These are phyloP conservation scores for Eleusine coracana DNA, from an alignment of 176 grass and related monocot species.

Conservation along the genomic window DNA sequence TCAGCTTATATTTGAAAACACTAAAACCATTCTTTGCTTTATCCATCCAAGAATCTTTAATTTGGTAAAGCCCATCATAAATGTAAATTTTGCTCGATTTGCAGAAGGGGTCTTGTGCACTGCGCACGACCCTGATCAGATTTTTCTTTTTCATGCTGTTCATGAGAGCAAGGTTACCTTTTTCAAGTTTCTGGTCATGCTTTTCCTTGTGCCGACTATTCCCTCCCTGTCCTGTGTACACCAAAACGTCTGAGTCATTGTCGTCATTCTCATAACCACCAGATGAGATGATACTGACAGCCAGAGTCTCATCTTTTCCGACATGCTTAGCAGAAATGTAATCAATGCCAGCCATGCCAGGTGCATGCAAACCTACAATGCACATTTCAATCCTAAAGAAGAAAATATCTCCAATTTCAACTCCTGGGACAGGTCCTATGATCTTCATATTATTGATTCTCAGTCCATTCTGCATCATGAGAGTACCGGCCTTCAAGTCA, in stretches of 20 bases:
- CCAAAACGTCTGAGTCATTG: constrained; percentile 49
- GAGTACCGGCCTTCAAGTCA: constrained; percentile 52
- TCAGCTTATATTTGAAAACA: constrained; percentile 73
- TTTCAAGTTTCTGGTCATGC: constrained; percentile 63
- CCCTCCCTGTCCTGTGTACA: constrained; percentile 76
- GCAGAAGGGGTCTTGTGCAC: constrained; percentile 45
- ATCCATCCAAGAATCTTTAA: constrained; percentile 62
- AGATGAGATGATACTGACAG: constrained; percentile 54
- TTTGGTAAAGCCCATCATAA: constrained; percentile 70
- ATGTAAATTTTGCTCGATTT: constrained; percentile 62
- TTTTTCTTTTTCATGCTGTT: constrained; percentile 65
- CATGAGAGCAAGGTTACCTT: constrained; percentile 42
- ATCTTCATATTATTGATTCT: constrained; percentile 54
- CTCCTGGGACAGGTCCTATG: constrained; percentile 52
- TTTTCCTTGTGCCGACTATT: constrained; percentile 53
- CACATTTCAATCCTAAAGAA: constrained; percentile 70
- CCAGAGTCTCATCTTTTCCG: constrained; percentile 48
- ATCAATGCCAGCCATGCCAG: constrained; percentile 64
- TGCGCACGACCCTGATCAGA: constrained; percentile 70
- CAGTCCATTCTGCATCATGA: constrained; percentile 55
- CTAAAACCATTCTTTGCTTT: constrained; percentile 46
- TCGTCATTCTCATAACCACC: constrained; percentile 72
- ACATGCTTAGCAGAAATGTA: constrained; percentile 45
- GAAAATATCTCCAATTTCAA: constrained; percentile 69
- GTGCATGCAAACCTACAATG: constrained; percentile 58